A percentile compares a stretch with the other conserved stretches of the same genome.
Conservation (phyloP, 148 eudicot genomes). For the Amaranthus cruentus region DNA sequence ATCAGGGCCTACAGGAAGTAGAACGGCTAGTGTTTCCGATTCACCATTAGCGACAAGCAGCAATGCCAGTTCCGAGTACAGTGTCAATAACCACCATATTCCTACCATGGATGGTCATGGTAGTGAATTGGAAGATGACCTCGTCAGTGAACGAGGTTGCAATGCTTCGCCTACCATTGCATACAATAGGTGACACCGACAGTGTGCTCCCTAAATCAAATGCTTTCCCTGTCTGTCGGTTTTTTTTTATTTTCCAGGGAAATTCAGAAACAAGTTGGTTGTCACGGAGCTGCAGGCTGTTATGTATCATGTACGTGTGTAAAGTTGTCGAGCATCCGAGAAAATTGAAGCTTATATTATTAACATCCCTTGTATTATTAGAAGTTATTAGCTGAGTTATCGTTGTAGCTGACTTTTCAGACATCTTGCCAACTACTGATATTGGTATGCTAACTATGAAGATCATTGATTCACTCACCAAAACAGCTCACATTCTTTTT, state of each 20-base stretch:
- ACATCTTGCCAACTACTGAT: conserved; percentile 21
- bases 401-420: conserved; percentile 23
- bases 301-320: conserved; percentile 23
- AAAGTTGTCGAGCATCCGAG: conserved; percentile 25
- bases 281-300: conserved; percentile 12
- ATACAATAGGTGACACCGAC: conserved; percentile 37
- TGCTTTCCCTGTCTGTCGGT: conserved; percentile 14
- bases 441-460: conserved; percentile 23
- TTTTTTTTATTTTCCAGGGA: conserved; percentile 14
- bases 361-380: conserved; percentile 13
- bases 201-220: conserved; percentile 4
- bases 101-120: conserved; percentile 44
- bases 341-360: conserved; percentile 18
- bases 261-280: conserved; percentile 8
- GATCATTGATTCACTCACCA: conserved; percentile 15
- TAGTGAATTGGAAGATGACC: conserved; percentile 58
- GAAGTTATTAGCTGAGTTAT: conserved; percentile 9
- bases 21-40: conserved; percentile 73
- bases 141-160: conserved; percentile 46
- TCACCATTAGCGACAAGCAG: conserved; percentile 99
- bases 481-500: background rate
- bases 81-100: conserved; percentile 62
- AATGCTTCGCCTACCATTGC: conserved; percentile 37
- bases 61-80: conserved; percentile 82
- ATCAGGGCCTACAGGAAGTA: conserved; percentile 68